phyloP scores from a whole-genome alignment of 129 eudicot species.

The Chrysanthemum seticuspe region DNA sequence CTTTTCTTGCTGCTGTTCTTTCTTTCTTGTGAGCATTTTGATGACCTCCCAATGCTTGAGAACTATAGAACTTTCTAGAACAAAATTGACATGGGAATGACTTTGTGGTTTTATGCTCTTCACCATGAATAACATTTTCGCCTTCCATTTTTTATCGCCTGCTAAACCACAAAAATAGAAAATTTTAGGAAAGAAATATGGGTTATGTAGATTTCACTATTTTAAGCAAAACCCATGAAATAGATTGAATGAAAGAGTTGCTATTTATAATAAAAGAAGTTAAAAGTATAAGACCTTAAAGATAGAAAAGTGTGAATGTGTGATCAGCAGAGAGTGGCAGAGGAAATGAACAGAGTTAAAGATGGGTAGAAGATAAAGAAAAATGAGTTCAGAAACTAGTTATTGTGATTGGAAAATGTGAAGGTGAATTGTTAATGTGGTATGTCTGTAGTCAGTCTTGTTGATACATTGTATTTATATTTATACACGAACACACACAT shows the following conservation, averaged over 20 bases:
- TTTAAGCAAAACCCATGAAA: slow-evolving; percentile 19
- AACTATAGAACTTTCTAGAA: slow-evolving; percentile 79
- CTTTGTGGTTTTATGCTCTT: slow-evolving; percentile 30
- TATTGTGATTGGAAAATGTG: slow-evolving; percentile 43
- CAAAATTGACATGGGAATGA: slow-evolving; percentile 76
- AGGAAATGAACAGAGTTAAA: slow-evolving; percentile 28
- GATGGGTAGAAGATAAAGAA: slow-evolving; percentile 34
- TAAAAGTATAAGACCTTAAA: slow-evolving; percentile 14
- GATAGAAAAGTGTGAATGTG: slow-evolving; percentile 15
- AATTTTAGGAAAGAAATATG: background rate
- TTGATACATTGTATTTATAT: slow-evolving; percentile 7
- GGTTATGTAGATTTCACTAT: slow-evolving; percentile 2
- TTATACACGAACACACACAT: slow-evolving; percentile 15
- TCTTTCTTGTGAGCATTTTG: slow-evolving; percentile 95
- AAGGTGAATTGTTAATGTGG: slow-evolving; percentile 27
- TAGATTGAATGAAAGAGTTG: slow-evolving; percentile 4
- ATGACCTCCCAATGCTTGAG: slow-evolving; percentile 90
- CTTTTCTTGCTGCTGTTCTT: slow-evolving; percentile 64
- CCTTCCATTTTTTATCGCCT: slow-evolving; percentile 51
- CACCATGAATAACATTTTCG: slow-evolving; percentile 36
- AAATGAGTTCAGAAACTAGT: slow-evolving; percentile 40
- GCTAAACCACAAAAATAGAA: slow-evolving; percentile 14
- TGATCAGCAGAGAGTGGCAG: slow-evolving; percentile 25
- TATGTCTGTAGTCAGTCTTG: background rate
- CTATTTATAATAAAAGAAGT: background rate